phyloP scores from a whole-genome alignment of 2,329 filamentous ascomycete species.

The Metarhizium humberi region DNA sequence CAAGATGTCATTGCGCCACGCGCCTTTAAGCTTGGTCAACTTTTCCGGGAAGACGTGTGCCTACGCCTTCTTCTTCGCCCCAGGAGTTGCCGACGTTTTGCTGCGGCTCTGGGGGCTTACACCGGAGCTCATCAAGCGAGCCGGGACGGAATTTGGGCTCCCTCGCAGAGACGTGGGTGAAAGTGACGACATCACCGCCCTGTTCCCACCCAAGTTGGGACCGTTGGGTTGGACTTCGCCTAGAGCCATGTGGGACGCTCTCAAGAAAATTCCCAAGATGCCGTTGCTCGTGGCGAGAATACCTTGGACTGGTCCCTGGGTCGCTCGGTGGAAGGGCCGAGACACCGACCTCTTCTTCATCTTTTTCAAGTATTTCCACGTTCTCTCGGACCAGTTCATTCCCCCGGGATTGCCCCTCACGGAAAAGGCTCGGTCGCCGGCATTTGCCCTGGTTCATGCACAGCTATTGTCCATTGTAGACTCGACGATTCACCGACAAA shows the following conservation, averaged over 20 bases:
- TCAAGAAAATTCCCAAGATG: conserved; percentile 56
- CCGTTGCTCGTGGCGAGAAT: conserved; percentile 63
- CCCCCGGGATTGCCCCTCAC: conserved; percentile 42
- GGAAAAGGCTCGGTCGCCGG: conserved; percentile 59
- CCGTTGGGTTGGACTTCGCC: conserved; percentile 48
- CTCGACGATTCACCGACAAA: conserved; percentile 72
- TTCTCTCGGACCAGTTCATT: conserved; percentile 66
- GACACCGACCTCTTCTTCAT: conserved; percentile 89
- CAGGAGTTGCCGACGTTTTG: conserved; percentile 74
- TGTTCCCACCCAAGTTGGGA: conserved; percentile 60
- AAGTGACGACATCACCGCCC: conserved; percentile 54
- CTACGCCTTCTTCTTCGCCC: conserved; percentile 89
- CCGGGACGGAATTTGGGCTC: conserved; percentile 60
- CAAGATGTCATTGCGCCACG: conserved; percentile 72
- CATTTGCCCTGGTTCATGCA: conserved; percentile 70
- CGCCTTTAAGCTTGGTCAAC: conserved; percentile 57
- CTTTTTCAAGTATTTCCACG: conserved; percentile 81
- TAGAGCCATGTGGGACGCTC: conserved; percentile 37
- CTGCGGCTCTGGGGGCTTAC: conserved; percentile 72
- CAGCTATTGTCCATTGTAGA: conserved; percentile 74
- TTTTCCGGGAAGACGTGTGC: conserved; percentile 88
- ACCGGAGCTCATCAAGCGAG: conserved; percentile 58
- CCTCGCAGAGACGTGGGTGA: conserved; percentile 44
- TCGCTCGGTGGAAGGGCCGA: conserved; percentile 73
- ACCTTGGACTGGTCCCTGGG: conserved; percentile 80